These are phyloP conservation scores for Hymenoscyphus salicellus DNA, from an alignment of 2,329 filamentous ascomycete genomes.

Conservation along the genomic window DNA sequence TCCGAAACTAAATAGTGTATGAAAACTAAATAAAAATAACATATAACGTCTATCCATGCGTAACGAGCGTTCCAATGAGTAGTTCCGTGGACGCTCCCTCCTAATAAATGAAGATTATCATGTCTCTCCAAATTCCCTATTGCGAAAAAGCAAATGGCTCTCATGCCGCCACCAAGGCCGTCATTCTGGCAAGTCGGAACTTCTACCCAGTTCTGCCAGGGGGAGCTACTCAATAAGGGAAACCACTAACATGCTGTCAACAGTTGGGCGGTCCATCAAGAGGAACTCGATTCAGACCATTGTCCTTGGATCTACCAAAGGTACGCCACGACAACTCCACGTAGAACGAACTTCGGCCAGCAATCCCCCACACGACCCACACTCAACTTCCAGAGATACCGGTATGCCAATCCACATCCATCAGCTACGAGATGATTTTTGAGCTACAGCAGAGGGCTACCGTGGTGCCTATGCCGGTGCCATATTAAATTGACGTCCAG, in stretches of 20 bases:
- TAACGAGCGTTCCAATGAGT: no score
- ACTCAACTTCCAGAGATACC: no score
- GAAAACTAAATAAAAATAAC: no score
- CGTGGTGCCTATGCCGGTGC: no score
- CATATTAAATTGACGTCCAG: no score
- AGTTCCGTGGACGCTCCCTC: no score
- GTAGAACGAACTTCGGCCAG: conserved; percentile 18
- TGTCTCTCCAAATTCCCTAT: conserved; percentile 45
- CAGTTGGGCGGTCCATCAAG: conserved; percentile 93
- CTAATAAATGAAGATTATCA: conserved; percentile 18
- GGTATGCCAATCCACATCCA: no score
- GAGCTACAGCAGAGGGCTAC: no score
- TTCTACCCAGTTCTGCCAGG: no score
- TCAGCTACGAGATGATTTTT: no score
- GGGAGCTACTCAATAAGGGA: conserved; percentile 9
- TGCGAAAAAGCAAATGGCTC: conserved; percentile 50
- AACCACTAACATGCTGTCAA: conserved; percentile 20
- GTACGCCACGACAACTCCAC: conserved; percentile 44
- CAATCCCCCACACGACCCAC: background rate
- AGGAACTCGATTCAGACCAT: conserved; percentile 90
- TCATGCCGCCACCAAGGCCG: conserved; percentile 75
- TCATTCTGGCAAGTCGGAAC: conserved; percentile 80
- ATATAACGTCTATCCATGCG: no score
- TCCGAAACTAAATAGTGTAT: no score
- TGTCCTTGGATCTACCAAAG: conserved; percentile 95